Conservation (phyloP, 2,329 filamentous ascomycete species). For the Aspergillus phoenicis region DNA sequence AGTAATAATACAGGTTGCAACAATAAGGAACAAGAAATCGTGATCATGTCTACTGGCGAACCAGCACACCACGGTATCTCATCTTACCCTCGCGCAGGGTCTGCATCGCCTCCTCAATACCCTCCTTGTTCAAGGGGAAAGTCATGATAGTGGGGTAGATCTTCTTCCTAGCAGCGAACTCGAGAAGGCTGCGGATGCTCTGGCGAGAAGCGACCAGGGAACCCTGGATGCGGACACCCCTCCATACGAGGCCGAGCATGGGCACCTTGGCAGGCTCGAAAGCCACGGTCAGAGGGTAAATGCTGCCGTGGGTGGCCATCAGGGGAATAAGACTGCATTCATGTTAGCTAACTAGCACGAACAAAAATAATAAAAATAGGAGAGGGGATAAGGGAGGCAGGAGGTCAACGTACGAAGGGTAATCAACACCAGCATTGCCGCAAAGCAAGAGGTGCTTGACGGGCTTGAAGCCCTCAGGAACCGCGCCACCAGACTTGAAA, state of each 20-base stretch:
- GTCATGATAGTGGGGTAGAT: slow-evolving; percentile 67
- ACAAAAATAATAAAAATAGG: not conserved
- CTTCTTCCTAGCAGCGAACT: slow-evolving; percentile 62
- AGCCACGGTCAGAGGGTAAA: slow-evolving; percentile 34
- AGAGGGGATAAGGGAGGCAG: no score
- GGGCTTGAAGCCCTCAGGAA: slow-evolving; percentile 13
- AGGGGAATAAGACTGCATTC: slow-evolving; percentile 21
- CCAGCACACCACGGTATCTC: slow-evolving; percentile 40
- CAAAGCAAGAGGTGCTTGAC: slow-evolving; percentile 23
- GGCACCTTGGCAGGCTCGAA: slow-evolving; percentile 27
- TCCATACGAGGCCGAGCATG: slow-evolving; percentile 52
- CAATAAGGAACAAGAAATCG: not conserved
- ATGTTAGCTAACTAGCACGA: not conserved
- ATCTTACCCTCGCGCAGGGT: slow-evolving; percentile 50
- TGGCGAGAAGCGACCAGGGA: slow-evolving; percentile 64
- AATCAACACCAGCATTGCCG: slow-evolving; percentile 17
- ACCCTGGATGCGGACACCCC: slow-evolving; percentile 63
- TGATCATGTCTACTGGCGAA: not conserved
- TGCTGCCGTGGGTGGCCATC: slow-evolving; percentile 30
- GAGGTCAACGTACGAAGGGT: slow-evolving; percentile 15
- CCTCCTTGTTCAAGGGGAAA: slow-evolving; percentile 58
- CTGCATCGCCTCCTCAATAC: slow-evolving; percentile 52
- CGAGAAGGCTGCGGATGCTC: slow-evolving; percentile 65
- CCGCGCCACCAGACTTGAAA: slow-evolving; percentile 4
- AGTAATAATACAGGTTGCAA: not conserved